Evolutionary conservation across 352 stramenopile genomes (phyloP), one percentile per base, ranked within the genome.

Genomic region (Phytophthora meadii): DNA sequence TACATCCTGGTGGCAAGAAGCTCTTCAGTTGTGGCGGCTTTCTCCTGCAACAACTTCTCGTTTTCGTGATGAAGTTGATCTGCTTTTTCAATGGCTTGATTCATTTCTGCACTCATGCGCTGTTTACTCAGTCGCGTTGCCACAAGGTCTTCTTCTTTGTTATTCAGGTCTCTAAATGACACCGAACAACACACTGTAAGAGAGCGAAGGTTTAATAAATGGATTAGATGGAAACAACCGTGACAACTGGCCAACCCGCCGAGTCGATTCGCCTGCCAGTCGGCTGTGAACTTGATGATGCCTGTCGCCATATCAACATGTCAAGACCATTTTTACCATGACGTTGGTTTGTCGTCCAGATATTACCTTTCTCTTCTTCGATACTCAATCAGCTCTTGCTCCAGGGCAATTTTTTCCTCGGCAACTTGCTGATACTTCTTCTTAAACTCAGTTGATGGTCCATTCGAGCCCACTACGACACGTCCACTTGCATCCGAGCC

Each of bases 1-100:
- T 89, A 89, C 77, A 90, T 88, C 56, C 82, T 89, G 6, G 78
- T 76, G 8, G 80, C 76, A 22, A 90, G 64, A 17, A 93, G 70
- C 54, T 91, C 82, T 61, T 90, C 82, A 7, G 74, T 82, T 3
- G 77, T 82, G 0, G 63, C 76, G 3, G 74, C 81, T 46, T 93
- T 93, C 53, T 93, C 82, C 3, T 81, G 42, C 17, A 89, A 41
- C n/a, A 91, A 46, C 39, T 82, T 79, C 46, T 84, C 80, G 61
- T 90, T 93, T 54, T 89, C 84, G 37, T 81, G 64, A 36, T 88
- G 68, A 15, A 92, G 51, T 34, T 81, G 61, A 25, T 89, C 71
- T 1, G 76, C 72, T 49, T 87, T 78, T 39, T 87, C 76, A 48
- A 89, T 76, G 10, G 68, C 74, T n/a, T 87, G 68, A 22, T 82